phyloP scores from a whole-genome alignment of 2,329 filamentous ascomycete genomes.

The Amauroascus niger region DNA sequence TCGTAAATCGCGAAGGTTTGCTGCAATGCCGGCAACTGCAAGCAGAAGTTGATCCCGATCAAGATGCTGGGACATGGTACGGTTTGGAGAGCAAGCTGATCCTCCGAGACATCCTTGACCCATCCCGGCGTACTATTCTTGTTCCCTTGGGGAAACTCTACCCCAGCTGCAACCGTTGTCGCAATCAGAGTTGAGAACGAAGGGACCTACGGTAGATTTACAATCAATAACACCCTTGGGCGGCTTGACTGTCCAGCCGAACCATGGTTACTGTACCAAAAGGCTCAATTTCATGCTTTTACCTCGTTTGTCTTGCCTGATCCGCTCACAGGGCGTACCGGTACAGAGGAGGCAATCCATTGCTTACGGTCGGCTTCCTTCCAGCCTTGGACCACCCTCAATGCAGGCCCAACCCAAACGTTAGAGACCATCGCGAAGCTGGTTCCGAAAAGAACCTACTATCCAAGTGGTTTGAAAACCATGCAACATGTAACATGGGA shows the following conservation, averaged over 20 bases:
- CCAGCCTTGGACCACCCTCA: conserved; percentile 14
- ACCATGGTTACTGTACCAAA: conserved; percentile 10
- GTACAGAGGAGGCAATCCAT: conserved; percentile 19
- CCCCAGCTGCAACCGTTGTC: conserved; percentile 19
- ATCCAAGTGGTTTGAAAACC: conserved; percentile 32
- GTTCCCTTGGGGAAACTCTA: conserved; percentile 31
- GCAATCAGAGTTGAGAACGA: conserved; percentile 29
- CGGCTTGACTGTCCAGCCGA: conserved; percentile 37
- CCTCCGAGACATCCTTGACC: conserved; percentile 23
- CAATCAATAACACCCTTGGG: conserved; percentile 43
- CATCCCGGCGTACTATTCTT: conserved; percentile 28
- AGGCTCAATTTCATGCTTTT: conserved; percentile 26
- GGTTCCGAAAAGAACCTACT: conserved; percentile 35
- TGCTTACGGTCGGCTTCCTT: conserved; percentile 13
- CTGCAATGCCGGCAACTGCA: conserved; percentile 44
- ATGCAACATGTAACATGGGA: conserved; percentile 43
- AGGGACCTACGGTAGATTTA: conserved; percentile 36
- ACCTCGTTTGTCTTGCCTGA: conserved; percentile 25
- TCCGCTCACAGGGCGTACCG: conserved; percentile 22
- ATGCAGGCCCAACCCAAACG: background rate
- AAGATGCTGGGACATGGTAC: conserved; percentile 41
- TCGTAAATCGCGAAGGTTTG: conserved; percentile 21
- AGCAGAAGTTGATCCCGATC: conserved; percentile 41
- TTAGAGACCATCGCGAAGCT: conserved; percentile 20
- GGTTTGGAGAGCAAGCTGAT: conserved; percentile 46